A percentile compares a stretch with the other conserved stretches of the same genome.
phyloP scores from a whole-genome alignment of 176 grass and related monocot genomes.

The Chrysopogon serrulatus region DNA sequence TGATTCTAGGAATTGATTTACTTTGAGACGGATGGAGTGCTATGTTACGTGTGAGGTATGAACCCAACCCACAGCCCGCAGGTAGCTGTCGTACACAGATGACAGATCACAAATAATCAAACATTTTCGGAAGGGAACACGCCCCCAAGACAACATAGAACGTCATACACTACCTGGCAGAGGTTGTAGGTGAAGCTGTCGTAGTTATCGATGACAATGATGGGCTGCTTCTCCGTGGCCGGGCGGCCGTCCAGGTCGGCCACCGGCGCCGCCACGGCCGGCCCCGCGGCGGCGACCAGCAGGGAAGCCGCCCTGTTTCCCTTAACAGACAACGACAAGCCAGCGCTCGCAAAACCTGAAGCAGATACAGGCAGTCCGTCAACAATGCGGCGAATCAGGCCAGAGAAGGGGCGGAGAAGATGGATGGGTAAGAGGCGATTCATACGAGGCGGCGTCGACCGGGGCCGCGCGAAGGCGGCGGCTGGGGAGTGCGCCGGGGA shows the following conservation, averaged over 20 bases:
- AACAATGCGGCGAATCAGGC: neutral
- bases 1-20: too few species aligned
- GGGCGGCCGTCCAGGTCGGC: slow-evolving; percentile 13
- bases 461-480: slow-evolving; percentile 5
- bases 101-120: neutral
- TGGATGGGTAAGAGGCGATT: neutral
- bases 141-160: neutral
- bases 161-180: slow-evolving; percentile 82
- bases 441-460: slow-evolving; percentile 20
- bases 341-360: neutral
- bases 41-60: neutral
- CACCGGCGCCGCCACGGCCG: slow-evolving; percentile 8
- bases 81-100: neutral
- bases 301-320: neutral
- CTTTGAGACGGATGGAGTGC: too few species aligned
- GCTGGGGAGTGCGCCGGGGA: neutral
- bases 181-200: slow-evolving; percentile 98
- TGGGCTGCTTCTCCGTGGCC: slow-evolving; percentile 47
- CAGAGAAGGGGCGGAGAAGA: neutral
- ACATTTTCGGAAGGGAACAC: neutral
- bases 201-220: slow-evolving; percentile 95
- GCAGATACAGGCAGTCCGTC: neutral
- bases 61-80: neutral
- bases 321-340: neutral
- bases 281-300: neutral